A percentile compares a stretch with the other conserved stretches of the same genome.
These are phyloP conservation scores for Tylopilus subfusipes DNA, from an alignment of 768 basidiomycete species.

Conservation along the genomic window DNA sequence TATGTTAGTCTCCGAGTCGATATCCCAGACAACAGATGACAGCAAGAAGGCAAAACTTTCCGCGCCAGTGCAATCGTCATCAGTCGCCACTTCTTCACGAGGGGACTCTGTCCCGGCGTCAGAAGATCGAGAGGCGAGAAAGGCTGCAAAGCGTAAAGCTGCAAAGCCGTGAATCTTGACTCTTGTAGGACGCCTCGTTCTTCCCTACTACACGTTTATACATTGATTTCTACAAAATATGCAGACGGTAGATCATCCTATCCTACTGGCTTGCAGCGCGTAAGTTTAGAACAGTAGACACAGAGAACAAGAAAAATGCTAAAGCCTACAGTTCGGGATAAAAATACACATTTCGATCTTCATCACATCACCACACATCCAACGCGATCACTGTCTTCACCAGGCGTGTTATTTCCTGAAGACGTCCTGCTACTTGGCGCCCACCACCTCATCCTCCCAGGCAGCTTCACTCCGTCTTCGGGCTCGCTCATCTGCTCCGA, in stretches of 20 bases:
- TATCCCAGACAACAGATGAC: not conserved
- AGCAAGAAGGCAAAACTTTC: slow-evolving; percentile 10
- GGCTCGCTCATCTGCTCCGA: slow-evolving; percentile 31
- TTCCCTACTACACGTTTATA: slow-evolving; percentile 5
- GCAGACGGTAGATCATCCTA: slow-evolving; percentile 14
- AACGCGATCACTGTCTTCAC: slow-evolving; percentile 47
- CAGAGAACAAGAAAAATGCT: slow-evolving; percentile 12
- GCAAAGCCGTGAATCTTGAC: slow-evolving; percentile 18
- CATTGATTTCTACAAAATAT: slow-evolving; percentile 15
- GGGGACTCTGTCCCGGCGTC: slow-evolving; percentile 21
- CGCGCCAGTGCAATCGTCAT: not conserved
- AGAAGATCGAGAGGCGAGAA: slow-evolving; percentile 24
- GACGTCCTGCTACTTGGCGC: slow-evolving; percentile 44
- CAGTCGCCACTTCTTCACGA: slow-evolving; percentile 11
- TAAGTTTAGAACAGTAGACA: slow-evolving; percentile 16
- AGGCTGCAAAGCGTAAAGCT: slow-evolving; percentile 31
- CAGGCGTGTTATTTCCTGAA: slow-evolving; percentile 51
- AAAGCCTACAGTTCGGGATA: slow-evolving; percentile 29
- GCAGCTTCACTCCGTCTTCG: slow-evolving; percentile 25
- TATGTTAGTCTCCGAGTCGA: not conserved
- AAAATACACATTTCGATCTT: slow-evolving; percentile 23
- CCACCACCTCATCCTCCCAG: slow-evolving; percentile 33
- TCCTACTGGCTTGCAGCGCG: slow-evolving; percentile 11
- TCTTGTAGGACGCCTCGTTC: slow-evolving; percentile 9
- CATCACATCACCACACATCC: slow-evolving; percentile 67